Evolutionary conservation across 345 rosid species (phyloP), one percentile per base, ranked within the genome.

Genomic region (Lagerstroemia speciosa): DNA sequence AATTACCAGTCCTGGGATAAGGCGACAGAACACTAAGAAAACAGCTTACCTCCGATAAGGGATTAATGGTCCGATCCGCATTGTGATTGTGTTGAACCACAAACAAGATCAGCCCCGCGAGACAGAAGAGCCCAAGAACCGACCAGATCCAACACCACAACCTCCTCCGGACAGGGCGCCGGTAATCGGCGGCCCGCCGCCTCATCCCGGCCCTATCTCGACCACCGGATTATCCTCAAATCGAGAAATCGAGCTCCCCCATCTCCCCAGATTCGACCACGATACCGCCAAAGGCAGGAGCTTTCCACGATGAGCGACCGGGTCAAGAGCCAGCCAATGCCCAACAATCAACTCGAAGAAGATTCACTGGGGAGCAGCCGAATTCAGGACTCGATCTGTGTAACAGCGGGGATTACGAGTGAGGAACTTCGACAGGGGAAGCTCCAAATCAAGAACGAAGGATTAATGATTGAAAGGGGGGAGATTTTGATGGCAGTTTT

Each of bases 111-210:
- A 89, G 82, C 70, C 91, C 99, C 8, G 83, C 99, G 73, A 82
- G 45, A 67, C 83, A 80, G 77, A 89, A 94, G 67, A 83, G 64
- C 61, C 78, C 89, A 67, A 91, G 84, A 79, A 91, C 84, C 74
- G 73, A 76, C 89, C 91, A 88, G 85, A 94, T 89, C 97, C 93
- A 89, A 72, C 64, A 84, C 74, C 94, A 82, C 40, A 89, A 68
- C 80, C 80, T 91, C 96, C 96, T 86, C 72, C 97, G 84, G 73
- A 80, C 89, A 82, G 85, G 87, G 89, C 99, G 96, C 95, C 98
- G 91, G 85, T 78, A 76, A 41, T 88, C 97, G 88, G 87, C 89
- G 70, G 91, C 89, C 93, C 97, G 91, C 88, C 95, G 77, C 86
- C 89, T 79, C 98, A 87, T 88, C 91, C 84, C 76, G 53, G 75